phyloP scores from a whole-genome alignment of 306 rosid genomes.

The Vigna reflexopilosa region DNA sequence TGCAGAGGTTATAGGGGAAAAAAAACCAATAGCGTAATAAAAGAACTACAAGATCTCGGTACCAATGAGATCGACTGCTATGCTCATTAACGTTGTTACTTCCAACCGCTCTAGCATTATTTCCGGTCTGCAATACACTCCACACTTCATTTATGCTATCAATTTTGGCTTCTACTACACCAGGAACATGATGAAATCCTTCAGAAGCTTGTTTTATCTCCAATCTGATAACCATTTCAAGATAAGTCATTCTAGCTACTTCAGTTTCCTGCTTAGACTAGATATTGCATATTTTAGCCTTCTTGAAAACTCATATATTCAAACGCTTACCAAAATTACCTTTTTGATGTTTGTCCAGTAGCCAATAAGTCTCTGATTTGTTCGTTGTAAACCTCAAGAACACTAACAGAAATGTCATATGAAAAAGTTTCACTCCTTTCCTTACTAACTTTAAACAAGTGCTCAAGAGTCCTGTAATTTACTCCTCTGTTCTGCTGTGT shows the following conservation, averaged over 20 bases:
- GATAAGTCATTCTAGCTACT: conserved; percentile 35
- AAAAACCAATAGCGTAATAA: background rate
- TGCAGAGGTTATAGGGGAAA: background rate
- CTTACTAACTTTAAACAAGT: conserved; percentile 67
- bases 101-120: conserved; percentile 86
- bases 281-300: conserved; percentile 24
- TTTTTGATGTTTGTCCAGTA: conserved; percentile 66
- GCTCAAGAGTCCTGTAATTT: conserved; percentile 84
- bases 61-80: conserved; percentile 96
- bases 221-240: conserved; percentile 60
- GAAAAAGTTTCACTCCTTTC: conserved; percentile 72
- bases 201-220: conserved; percentile 85
- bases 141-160: conserved; percentile 71
- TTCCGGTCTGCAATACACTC: conserved; percentile 79
- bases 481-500: conserved; percentile 82
- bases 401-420: conserved; percentile 78
- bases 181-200: conserved; percentile 84
- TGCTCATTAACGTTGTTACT: conserved; percentile 89
- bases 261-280: conserved; percentile 35
- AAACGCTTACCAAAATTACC: conserved; percentile 52
- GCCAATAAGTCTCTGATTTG: conserved; percentile 88
- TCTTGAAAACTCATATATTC: conserved; percentile 32
- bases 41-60: conserved; percentile 28
- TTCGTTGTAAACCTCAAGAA: conserved; percentile 92
- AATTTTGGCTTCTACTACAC: conserved; percentile 78